Evolutionary conservation across 371 early-diverging fungal genomes (phyloP).

Genomic region (Lichtheimia hyalospora): DNA sequence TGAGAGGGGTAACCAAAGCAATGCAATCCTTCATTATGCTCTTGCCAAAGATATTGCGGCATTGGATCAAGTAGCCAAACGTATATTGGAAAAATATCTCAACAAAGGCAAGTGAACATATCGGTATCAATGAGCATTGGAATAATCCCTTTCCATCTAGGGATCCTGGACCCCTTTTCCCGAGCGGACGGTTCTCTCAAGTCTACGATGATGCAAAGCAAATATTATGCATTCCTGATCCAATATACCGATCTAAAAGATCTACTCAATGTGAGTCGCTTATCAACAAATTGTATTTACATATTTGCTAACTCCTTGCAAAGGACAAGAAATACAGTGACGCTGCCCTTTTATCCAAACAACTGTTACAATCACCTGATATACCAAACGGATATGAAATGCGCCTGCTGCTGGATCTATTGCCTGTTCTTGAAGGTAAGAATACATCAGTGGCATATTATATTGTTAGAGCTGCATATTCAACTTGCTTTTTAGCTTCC

Average conservation of each 20-base stretch:
- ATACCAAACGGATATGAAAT: slow-evolving; percentile 17
- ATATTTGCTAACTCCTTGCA: background rate
- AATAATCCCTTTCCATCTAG: background rate
- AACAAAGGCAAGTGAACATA: slow-evolving; percentile 9
- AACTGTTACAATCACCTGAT: slow-evolving; percentile 6
- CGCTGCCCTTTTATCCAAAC: slow-evolving; percentile 7
- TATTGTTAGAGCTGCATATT: background rate
- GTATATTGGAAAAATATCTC: slow-evolving; percentile 18
- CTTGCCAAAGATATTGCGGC: slow-evolving; percentile 19
- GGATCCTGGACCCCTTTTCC: slow-evolving; percentile 14
- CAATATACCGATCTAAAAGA: slow-evolving; percentile 18
- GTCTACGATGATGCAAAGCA: slow-evolving; percentile 14
- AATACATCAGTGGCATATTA: background rate
- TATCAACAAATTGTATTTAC: background rate
- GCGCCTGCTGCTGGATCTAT: slow-evolving; percentile 13
- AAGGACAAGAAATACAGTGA: slow-evolving; percentile 4
- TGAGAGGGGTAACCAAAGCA: slow-evolving; percentile 1
- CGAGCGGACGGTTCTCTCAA: slow-evolving; percentile 4
- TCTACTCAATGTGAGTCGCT: slow-evolving; percentile 8
- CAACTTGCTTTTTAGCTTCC: background rate
- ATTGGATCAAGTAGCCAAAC: slow-evolving; percentile 23
- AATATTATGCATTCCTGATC: slow-evolving; percentile 20
- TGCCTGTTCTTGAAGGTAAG: slow-evolving; percentile 14
- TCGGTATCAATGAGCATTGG: background rate
- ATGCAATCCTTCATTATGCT: slow-evolving; percentile 26